Conservation (phyloP, 306 rosid genomes). For the Dalbergia cultrata region DNA sequence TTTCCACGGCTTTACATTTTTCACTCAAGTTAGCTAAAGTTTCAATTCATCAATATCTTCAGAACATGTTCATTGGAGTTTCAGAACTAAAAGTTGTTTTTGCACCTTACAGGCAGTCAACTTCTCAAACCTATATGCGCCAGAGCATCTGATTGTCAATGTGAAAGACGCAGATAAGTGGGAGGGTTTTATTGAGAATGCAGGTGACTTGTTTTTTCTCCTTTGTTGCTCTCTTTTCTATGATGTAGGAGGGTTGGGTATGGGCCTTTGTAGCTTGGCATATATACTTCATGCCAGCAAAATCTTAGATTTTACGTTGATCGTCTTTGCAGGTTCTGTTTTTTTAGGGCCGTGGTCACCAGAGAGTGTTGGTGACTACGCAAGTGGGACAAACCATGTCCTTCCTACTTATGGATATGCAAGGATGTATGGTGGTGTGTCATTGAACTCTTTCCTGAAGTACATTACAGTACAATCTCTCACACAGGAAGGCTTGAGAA, state of each 20-base stretch:
- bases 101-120: conserved; percentile 70
- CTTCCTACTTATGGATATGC: conserved; percentile 94
- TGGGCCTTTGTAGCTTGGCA: background rate
- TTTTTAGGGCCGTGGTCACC: conserved; percentile 92
- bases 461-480: conserved; percentile 88
- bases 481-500: conserved; percentile 81
- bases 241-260: background rate
- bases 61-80: background rate
- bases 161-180: conserved; percentile 88
- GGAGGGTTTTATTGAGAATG: conserved; percentile 87
- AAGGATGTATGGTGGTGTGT: conserved; percentile 88
- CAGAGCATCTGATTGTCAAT: conserved; percentile 87
- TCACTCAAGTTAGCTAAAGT: background rate
- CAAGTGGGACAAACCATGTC: conserved; percentile 94
- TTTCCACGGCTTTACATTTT: background rate
- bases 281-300: background rate
- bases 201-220: conserved; percentile 56
- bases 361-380: conserved; percentile 93
- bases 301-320: conserved; percentile 6
- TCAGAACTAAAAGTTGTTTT: conserved; percentile 26
- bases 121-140: conserved; percentile 89
- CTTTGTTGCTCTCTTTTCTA: conserved; percentile 8
- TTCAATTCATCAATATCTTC: conserved; percentile 5
- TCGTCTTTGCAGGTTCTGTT: conserved; percentile 71
- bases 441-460: conserved; percentile 86